phyloP scores from a whole-genome alignment of 2,329 filamentous ascomycete genomes.

The Nemania sp. region DNA sequence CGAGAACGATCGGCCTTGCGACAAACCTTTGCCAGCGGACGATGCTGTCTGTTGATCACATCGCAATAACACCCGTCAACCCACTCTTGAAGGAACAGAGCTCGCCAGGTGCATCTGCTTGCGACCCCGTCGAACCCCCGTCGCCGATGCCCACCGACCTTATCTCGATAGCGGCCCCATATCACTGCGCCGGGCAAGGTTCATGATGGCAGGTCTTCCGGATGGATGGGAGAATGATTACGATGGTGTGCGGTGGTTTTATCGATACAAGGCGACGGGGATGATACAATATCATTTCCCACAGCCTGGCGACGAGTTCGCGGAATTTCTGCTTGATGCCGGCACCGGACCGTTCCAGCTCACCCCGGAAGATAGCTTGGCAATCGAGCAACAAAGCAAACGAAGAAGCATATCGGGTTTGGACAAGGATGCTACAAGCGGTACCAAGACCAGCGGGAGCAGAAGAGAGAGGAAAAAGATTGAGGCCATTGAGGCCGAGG shows the following conservation, averaged over 20 bases:
- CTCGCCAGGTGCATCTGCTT: not conserved
- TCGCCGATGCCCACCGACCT: slow-evolving; percentile 1
- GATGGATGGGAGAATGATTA: slow-evolving; percentile 63
- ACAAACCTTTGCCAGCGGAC: not conserved
- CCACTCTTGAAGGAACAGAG: not conserved
- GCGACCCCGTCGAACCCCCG: not conserved
- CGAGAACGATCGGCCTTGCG: not conserved
- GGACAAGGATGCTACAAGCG: slow-evolving; percentile 24
- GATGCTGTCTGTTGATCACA: slow-evolving; percentile 10
- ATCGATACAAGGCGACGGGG: slow-evolving; percentile 59
- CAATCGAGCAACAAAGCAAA: slow-evolving; percentile 55
- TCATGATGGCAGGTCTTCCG: slow-evolving; percentile 49
- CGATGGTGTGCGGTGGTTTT: slow-evolving; percentile 62
- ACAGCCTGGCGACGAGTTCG: slow-evolving; percentile 61
- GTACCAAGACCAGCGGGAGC: slow-evolving; percentile 28
- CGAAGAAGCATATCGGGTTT: slow-evolving; percentile 39
- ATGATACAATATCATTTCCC: slow-evolving; percentile 62
- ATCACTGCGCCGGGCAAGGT: not conserved
- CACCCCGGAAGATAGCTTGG: slow-evolving; percentile 57
- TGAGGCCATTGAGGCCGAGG: slow-evolving; percentile 32
- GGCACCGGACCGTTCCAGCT: slow-evolving; percentile 46
- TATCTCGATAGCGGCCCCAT: not conserved
- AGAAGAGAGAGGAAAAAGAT: slow-evolving; percentile 27
- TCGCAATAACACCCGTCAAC: slow-evolving; percentile 1
- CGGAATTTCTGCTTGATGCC: slow-evolving; percentile 50